phyloP scores from a whole-genome alignment of 2,329 filamentous ascomycete species.

The Fusarium decemcellulare region DNA sequence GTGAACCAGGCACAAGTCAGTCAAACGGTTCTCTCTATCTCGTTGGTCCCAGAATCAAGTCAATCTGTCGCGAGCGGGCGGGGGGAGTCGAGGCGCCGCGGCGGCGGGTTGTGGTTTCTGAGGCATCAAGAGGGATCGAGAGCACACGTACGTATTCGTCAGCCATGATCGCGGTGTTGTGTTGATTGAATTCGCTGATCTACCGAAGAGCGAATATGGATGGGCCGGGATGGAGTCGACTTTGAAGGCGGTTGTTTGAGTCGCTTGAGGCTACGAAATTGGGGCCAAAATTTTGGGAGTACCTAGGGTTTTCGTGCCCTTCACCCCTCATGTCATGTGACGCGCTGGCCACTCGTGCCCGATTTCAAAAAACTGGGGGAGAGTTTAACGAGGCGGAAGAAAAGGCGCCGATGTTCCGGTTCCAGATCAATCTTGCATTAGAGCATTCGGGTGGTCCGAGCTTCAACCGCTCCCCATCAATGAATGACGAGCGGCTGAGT shows the following conservation, averaged over 20 bases:
- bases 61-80: constrained; percentile 13
- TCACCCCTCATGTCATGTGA: constrained; percentile 53
- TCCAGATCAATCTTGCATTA: neutral
- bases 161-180: constrained; percentile 78
- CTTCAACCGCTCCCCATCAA: neutral
- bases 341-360: constrained; percentile 12
- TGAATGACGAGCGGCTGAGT: too few species aligned
- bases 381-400: constrained; percentile 8
- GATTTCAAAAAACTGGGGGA: constrained; percentile 9
- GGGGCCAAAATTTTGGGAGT: constrained; percentile 53
- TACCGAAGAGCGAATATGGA: constrained; percentile 60
- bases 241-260: constrained; percentile 45
- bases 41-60: constrained; percentile 15
- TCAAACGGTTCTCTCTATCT: constrained; percentile 26
- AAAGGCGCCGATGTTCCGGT: constrained; percentile 24
- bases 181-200: constrained; percentile 61
- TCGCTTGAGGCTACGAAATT: constrained; percentile 41
- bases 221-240: constrained; percentile 55
- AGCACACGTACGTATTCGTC: constrained; percentile 86
- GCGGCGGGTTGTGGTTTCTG: constrained; percentile 31
- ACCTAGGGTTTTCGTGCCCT: constrained; percentile 58
- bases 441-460: neutral
- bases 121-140: constrained; percentile 41
- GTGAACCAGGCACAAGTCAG: constrained; percentile 51
- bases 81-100: constrained; percentile 46